Base-by-base conservation (phyloP, 805 yeast species). In the Lipomyces lipofer region DNA sequence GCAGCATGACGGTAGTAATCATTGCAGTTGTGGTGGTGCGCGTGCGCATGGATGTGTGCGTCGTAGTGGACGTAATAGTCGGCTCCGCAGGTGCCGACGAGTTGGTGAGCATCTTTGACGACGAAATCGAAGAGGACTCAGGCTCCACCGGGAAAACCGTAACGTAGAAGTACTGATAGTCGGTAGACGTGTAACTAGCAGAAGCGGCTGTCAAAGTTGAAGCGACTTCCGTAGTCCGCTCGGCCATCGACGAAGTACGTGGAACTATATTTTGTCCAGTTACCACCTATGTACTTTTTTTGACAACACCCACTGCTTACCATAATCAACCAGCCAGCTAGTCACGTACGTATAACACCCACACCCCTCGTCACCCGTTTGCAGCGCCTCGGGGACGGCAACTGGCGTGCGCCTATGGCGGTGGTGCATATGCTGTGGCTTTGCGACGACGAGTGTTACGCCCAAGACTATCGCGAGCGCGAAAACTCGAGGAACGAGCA, bases 341-440 rank as follows among this genome's bases (percentile, higher is more conserved):
- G 51, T 43, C 17, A 54, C 59, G 29, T 54, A 54, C 30, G 55
- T 54, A 25, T 48, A 46, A 43, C 59, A 54, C n/a, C 21, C 40
- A 39, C 52, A 48, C 12, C n/a, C 33, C 22, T 35, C 51, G 8
- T 33, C 15, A 3, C 42, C 46, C n/a, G 12, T 13, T 13, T 39
- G 38, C 17, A 38, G 47, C 6, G 30, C 43, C 38, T 17, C 45
- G 8, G 43, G 49, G 29, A 24, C 12, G 13, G 10, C 43, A 12
- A 32, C 51, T 30, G 32, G 48, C 3, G 22, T 25, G 40, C 51
- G 56, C 21, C 35, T 52, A 25, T 52, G 56, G 29, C 54, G 54
- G 49, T 48, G 56, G 47, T 47, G 52, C 15, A 47, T 38, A 30
- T 47, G 52, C 33, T 40, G 27, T 38, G 27, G 22, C 33, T 30